These are phyloP conservation scores for Penicillium frequentans DNA, from an alignment of 2,329 filamentous ascomycete genomes.

Conservation along the genomic window DNA sequence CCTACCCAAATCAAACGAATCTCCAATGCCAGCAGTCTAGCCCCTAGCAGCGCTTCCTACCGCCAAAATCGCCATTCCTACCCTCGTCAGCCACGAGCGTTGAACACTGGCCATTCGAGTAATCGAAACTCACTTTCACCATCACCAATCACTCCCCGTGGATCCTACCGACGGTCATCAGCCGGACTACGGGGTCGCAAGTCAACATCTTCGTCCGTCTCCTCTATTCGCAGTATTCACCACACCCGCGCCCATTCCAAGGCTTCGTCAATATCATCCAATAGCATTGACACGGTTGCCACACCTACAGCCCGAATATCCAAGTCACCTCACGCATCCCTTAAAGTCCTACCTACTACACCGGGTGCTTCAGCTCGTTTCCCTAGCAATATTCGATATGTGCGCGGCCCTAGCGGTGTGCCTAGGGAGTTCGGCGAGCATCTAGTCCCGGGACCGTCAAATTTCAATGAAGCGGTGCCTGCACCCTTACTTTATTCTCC, in stretches of 20 bases:
- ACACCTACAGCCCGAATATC: conserved; percentile 66
- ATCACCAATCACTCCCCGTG: conserved; percentile 82
- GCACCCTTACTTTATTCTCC: conserved; percentile 39
- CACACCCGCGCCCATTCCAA: conserved; percentile 90
- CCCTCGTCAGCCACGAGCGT: conserved; percentile 35
- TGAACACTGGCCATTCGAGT: conserved; percentile 35
- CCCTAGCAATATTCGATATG: conserved; percentile 81
- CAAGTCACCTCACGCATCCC: conserved; percentile 80
- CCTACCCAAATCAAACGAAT: conserved; percentile 42
- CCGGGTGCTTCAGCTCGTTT: conserved; percentile 71
- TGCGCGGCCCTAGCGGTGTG: conserved; percentile 53
- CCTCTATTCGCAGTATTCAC: conserved; percentile 87
- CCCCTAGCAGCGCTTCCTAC: conserved; percentile 44
- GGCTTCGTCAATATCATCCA: conserved; percentile 87
- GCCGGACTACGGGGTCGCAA: conserved; percentile 85
- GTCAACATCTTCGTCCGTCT: conserved; percentile 93
- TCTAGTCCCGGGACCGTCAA: conserved; percentile 26
- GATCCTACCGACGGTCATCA: conserved; percentile 79
- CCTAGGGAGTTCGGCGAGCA: conserved; percentile 27
- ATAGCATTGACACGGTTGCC: conserved; percentile 67
- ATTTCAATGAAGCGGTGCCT: conserved; percentile 41
- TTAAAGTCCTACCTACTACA: conserved; percentile 93
- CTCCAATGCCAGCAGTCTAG: conserved; percentile 43
- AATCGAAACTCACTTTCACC: conserved; percentile 79
- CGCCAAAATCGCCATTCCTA: conserved; percentile 44